Evolutionary conservation across 768 basidiomycete genomes (phyloP).

Genomic region (Serendipita indica): DNA sequence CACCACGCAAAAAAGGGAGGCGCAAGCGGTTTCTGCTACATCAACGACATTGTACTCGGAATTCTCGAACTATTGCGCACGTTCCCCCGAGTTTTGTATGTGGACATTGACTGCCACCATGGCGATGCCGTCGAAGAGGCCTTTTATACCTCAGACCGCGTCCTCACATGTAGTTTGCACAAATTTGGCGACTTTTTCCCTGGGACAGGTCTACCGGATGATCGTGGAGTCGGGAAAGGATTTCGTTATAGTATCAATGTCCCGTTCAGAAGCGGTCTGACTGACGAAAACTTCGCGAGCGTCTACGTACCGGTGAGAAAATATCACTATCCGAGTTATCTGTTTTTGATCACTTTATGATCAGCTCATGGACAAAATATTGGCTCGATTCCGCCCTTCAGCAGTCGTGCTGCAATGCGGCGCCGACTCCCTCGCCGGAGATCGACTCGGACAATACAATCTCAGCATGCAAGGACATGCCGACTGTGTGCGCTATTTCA

Average conservation of each 20-base stretch:
- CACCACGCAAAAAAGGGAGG: slow-evolving; percentile 99
- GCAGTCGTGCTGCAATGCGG: slow-evolving; percentile 91
- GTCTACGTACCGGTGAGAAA: slow-evolving; percentile 89
- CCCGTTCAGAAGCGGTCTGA: slow-evolving; percentile 86
- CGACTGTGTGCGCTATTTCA: slow-evolving; percentile 74
- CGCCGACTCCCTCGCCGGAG: slow-evolving; percentile 86
- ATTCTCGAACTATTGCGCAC: slow-evolving; percentile 85
- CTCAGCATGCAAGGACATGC: slow-evolving; percentile 92
- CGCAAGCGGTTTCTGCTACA: slow-evolving; percentile 96
- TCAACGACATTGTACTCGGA: slow-evolving; percentile 92
- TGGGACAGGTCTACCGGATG: slow-evolving; percentile 74
- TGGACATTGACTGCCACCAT: slow-evolving; percentile 98
- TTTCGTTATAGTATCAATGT: slow-evolving; percentile 86
- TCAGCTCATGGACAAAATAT: slow-evolving; percentile 67
- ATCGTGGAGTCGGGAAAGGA: slow-evolving; percentile 69
- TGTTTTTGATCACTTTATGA: neutral
- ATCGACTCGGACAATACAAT: slow-evolving; percentile 94
- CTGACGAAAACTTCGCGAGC: slow-evolving; percentile 70
- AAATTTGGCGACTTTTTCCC: slow-evolving; percentile 95
- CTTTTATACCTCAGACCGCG: slow-evolving; percentile 92
- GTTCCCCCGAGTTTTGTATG: slow-evolving; percentile 79
- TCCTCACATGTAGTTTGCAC: slow-evolving; percentile 95
- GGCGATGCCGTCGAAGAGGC: slow-evolving; percentile 99
- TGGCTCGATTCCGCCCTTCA: slow-evolving; percentile 77
- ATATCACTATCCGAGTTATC: neutral